Base-by-base conservation (phyloP, 106 monocot genomes). In the Vanilla planifolia region DNA sequence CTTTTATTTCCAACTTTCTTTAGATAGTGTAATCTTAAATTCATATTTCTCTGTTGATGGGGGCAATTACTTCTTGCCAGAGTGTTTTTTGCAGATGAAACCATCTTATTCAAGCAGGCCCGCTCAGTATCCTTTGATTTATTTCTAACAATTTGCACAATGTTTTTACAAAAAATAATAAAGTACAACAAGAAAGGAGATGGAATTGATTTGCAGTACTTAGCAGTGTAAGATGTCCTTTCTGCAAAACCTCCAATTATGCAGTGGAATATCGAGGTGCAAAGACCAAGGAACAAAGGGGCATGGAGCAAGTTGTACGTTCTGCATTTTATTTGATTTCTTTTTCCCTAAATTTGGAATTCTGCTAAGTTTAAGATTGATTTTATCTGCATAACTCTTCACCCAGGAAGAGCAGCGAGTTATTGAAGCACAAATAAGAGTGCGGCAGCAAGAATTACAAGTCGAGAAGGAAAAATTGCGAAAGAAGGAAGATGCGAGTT, bases 41-140 rank as follows among this genome's bases (percentile, higher is more conserved):
- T 52, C 14, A 42, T 52, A 22, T 61, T 26, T 15, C 25, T 8
- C 60, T 28, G 35, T 56, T 46, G 58, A 46, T 58, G n/a, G 40
- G 28, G 33, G 9, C 24, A 6, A 39, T 55, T 51, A 17, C 42
- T 72, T 55, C 48, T 62, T 35, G 39, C 46, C 77, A 92, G 90
- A 96, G 67, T 96, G 96, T 59, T 96, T 96, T 71, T 77, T 96
- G 70, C 96, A 96, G 68, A 87, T 91, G 80, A 90, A 87, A 73
- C 81, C 84, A 6, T 71, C 78, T 21, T 76, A 84, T 67, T 73
- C 86, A 55, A 66, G 79, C 67, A 78, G 87, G 1, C 86, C 80
- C 11, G 74, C 90, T 58, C 79, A 86, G 96, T 95, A 95, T 90
- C 89, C 90, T 95, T 78, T 57, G 8, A 17, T n/a, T 27, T 45